These are phyloP conservation scores for Stellera chamaejasme DNA, from an alignment of 345 rosid species.

Conservation along the genomic window DNA sequence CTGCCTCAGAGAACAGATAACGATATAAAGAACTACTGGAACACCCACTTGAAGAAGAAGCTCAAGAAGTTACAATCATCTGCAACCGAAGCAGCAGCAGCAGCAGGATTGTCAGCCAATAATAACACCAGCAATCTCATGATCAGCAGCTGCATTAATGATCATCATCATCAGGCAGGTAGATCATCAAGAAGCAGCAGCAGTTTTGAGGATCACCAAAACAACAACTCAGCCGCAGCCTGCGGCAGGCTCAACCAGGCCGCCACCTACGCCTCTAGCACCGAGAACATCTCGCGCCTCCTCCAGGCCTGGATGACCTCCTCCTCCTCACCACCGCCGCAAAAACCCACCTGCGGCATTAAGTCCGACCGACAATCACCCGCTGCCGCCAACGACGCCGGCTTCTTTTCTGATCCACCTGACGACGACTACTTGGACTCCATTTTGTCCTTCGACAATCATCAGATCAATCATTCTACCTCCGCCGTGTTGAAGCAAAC, in stretches of 20 bases:
- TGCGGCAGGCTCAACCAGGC: conserved; percentile 11
- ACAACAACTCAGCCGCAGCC: conserved; percentile 1
- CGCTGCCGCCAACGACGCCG: too few relatives aligned
- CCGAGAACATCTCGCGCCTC: conserved; percentile 87
- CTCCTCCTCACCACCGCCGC: conserved; percentile 10
- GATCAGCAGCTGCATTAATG: conserved; percentile 16
- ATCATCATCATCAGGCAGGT: background rate
- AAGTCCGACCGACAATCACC: background rate
- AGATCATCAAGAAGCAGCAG: background rate
- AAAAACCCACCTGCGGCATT: too few relatives aligned
- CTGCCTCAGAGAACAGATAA: conserved; percentile 96
- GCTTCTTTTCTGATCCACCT: conserved; percentile 2
- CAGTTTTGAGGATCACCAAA: conserved; percentile 9
- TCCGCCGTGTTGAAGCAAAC: conserved; percentile 20
- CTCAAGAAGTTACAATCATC: conserved; percentile 59
- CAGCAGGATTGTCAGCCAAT: background rate
- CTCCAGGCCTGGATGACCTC: conserved; percentile 88
- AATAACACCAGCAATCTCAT: too few relatives aligned
- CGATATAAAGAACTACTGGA: conserved; percentile 98
- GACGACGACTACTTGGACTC: conserved; percentile 47
- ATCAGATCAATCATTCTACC: conserved; percentile 34
- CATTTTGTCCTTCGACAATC: conserved; percentile 47
- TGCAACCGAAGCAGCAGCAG: conserved; percentile 15
- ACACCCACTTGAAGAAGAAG: conserved; percentile 98
- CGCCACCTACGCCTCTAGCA: conserved; percentile 76